These are phyloP conservation scores for Allantophomopsis cytisporea DNA, from an alignment of 2,329 filamentous ascomycete species.

Conservation along the genomic window DNA sequence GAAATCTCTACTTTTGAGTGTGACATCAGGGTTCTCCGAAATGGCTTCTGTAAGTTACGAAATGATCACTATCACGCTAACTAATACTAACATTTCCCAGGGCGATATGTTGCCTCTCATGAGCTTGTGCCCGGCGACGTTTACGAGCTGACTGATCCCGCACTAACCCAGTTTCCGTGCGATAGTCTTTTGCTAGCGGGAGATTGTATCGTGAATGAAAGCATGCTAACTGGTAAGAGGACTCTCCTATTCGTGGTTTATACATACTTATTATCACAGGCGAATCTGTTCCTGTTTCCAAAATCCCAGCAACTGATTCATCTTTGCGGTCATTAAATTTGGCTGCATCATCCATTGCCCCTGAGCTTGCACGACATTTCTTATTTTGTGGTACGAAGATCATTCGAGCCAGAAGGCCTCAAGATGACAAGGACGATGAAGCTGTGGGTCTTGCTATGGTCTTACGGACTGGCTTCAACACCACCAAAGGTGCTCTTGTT, in stretches of 20 bases:
- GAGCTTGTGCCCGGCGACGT: constrained; percentile 92
- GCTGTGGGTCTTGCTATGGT: constrained; percentile 86
- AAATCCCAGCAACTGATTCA: constrained; percentile 71
- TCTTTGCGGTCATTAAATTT: constrained; percentile 66
- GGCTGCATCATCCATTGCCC: constrained; percentile 66
- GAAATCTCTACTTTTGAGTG: constrained; percentile 94
- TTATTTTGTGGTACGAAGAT: constrained; percentile 94
- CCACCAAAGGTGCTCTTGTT: constrained; percentile 89
- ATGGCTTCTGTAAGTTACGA: constrained; percentile 65
- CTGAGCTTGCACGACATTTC: constrained; percentile 77
- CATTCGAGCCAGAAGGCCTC: constrained; percentile 75
- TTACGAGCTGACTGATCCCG: constrained; percentile 92
- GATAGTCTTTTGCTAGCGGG: constrained; percentile 85
- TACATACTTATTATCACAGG: constrained; percentile 28
- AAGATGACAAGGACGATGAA: constrained; percentile 75
- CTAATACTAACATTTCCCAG: constrained; percentile 21
- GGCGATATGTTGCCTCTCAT: constrained; percentile 72
- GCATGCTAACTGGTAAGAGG: constrained; percentile 70
- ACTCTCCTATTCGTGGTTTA: not conserved
- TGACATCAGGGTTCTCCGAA: constrained; percentile 82
- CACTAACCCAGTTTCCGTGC: constrained; percentile 74
- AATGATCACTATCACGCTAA: constrained; percentile 1
- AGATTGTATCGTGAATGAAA: constrained; percentile 97
- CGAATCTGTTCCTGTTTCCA: constrained; percentile 94
- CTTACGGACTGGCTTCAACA: constrained; percentile 90